Evolutionary conservation across 345 rosid species (phyloP).

Genomic region (Ceriops zippeliana): DNA sequence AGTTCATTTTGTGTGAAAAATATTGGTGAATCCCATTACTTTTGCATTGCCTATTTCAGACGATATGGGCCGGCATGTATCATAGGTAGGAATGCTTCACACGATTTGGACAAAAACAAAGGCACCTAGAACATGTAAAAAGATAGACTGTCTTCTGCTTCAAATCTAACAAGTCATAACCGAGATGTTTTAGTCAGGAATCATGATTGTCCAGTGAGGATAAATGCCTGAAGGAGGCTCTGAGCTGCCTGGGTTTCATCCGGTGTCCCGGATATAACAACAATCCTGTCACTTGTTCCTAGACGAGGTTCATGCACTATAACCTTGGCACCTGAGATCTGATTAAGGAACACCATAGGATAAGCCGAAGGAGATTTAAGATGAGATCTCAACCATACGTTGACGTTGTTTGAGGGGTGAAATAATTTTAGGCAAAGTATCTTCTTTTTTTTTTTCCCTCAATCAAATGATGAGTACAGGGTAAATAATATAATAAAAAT

Average conservation of each 20-base stretch:
- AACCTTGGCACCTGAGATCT: constrained; percentile 98
- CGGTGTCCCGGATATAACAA: constrained; percentile 92
- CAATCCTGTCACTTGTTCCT: constrained; percentile 73
- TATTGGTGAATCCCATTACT: neutral
- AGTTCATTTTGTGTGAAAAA: neutral
- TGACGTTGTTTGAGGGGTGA: constrained; percentile 6
- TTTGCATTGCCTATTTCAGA: neutral
- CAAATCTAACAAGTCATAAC: constrained; percentile 3
- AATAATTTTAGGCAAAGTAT: neutral
- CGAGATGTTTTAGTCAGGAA: constrained; percentile 10
- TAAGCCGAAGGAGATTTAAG: constrained; percentile 24
- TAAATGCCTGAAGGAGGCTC: constrained; percentile 92
- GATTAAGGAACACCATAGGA: constrained; percentile 37
- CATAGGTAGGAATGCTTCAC: constrained; percentile 2
- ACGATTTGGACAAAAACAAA: constrained; percentile 6
- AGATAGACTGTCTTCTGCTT: constrained; percentile 2
- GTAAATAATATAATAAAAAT: neutral
- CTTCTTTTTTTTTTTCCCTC: neutral
- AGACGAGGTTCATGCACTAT: constrained; percentile 67
- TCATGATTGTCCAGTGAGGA: constrained; percentile 58
- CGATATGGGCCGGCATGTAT: neutral
- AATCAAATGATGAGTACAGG: neutral
- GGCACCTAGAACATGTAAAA: neutral
- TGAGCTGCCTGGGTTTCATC: constrained; percentile 96
- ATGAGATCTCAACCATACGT: constrained; percentile 8